Evolutionary conservation across 495 filamentous ascomycete genomes (phyloP), one percentile per base, ranked within the genome.

Genomic region (Evernia prunastri): DNA sequence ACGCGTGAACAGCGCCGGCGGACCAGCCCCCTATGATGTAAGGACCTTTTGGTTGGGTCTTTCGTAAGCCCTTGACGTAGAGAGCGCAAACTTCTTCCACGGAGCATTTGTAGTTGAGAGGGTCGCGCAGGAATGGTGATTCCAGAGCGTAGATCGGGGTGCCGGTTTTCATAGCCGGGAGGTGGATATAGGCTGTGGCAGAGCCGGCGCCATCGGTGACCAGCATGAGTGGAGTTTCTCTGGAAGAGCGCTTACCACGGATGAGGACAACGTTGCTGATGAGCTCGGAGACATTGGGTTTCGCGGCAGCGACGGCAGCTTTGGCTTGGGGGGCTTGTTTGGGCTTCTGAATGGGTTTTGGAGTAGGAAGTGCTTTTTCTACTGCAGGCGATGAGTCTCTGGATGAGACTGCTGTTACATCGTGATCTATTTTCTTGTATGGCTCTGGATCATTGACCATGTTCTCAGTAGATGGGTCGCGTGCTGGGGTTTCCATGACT

Each of bases 1-100:
- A 96, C 33, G 91, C 91, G 67, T 91, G 86, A 37, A 92, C 88
- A 58, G 91, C 91, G 59, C 91, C 91, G 15, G 89, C 90, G 23
- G 87, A 90, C 91, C 91, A 96, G 20, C 81, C 87, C 53, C 83
- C 84, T 37, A 87, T 74, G 67, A 81, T 77, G 74, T 87, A 87
- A 15, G 84, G 84, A 1, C 90, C 90, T 54, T 86, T 80, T 1
- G 91, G 84, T 75, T 90, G 80, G 40, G 87, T 82, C 66, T 88
- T 81, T 11, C 82, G 86, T 61, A 89, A 86, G 68, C 85, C 78
- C 25, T 82, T 80, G 15, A 87, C 72, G 66, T 84, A 86, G 79
- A 78, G 65, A 82, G 75, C n/a, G 78, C 81, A 66, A 81, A 84
- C 68, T 79, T 72, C 59, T 80, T 80, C 77, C 15, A 81, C 69